Evolutionary conservation across 2,329 filamentous ascomycete species (phyloP), one percentile per base, ranked within the genome.

Genomic region (Lomentospora prolificans): DNA sequence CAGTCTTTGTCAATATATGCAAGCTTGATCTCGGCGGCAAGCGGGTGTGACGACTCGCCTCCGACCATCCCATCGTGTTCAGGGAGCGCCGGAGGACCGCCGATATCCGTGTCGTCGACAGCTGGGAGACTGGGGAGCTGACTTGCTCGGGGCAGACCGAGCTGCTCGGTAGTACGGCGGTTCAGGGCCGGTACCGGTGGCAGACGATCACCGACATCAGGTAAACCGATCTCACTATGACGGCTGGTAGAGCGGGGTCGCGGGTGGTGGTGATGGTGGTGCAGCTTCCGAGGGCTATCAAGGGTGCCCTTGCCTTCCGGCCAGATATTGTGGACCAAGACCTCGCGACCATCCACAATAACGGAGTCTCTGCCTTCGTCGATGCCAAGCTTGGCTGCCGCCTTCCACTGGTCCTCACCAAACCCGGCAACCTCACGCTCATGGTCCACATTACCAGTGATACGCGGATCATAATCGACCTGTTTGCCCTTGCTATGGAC

Each of bases 1-100:
- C 92, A 97, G 67, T 97, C 88, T 63, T 91, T 89, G 60, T 89
- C 84, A 25, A 99, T 81, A 31, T 81, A 74, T 0, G 90, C 89
- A 19, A 79, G 80, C 57, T 81, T 81, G 63, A 97, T 84, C 57
- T 94, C 89, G 7, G 84, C 73, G 51, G 80, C 73, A 60, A 82
- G 68, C 7, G 76, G 75, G 69, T 82, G 78, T 55, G 80, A 70
- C 22, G 66, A 62, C 24, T 70, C 69, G 25, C 68, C 67, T 8
- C 64, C 68, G 9, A 76, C 72, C 44, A 77, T 78, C 28, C 78
- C 79, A 14, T 72, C 71, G 8, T 67, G 61, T 53, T 83, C 80
- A 30, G 75, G 71, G 56, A 76, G 77, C 22, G 82, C 67, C n/a
- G 83, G 76, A 19, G 89, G 87, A 0, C 87, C 89, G 30, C 87